A percentile compares a stretch with the other conserved stretches of the same genome.
Conservation (phyloP, 1,284 basidiomycete genomes). For the Austroboletus niveus region DNA sequence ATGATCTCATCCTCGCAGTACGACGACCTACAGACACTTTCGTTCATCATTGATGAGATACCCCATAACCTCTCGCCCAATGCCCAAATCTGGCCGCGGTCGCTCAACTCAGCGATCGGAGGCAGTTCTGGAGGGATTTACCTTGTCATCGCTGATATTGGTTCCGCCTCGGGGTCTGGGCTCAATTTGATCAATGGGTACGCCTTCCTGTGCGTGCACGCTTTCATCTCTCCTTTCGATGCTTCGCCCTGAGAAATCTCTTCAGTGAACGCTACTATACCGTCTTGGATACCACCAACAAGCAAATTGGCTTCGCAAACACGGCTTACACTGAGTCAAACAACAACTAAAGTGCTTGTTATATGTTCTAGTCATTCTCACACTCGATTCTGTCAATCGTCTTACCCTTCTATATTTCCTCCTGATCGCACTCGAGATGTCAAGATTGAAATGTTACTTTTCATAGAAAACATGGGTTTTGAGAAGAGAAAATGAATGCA, state of each 20-base stretch:
- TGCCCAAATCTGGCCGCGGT: conserved; percentile 1
- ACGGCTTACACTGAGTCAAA: not conserved
- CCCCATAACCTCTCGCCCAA: not conserved
- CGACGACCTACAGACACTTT: conserved; percentile 32
- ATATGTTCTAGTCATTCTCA: too few species aligned
- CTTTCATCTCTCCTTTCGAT: too few species aligned
- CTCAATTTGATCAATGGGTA: not conserved
- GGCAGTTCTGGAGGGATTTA: not conserved
- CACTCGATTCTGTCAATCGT: too few species aligned
- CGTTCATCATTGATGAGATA: not conserved
- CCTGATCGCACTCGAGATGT: too few species aligned
- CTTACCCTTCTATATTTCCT: too few species aligned
- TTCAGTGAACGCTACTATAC: conserved; percentile 48
- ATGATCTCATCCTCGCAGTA: conserved; percentile 15
- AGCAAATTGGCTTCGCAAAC: not conserved
- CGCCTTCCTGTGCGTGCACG: too few species aligned
- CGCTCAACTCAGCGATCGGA: conserved; percentile 19
- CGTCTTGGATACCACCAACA: conserved; percentile 42
- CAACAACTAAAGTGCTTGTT: not conserved
- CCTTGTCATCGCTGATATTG: conserved; percentile 42
- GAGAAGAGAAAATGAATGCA: too few species aligned
- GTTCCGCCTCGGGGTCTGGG: conserved; percentile 15
- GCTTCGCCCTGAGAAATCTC: too few species aligned
- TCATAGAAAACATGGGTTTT: too few species aligned
- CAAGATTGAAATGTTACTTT: too few species aligned